Percentiles rank a stretch among this genome's conserved stretches.
Conservation (phyloP, 257 asterid species). For the Capsicum pubescens region DNA sequence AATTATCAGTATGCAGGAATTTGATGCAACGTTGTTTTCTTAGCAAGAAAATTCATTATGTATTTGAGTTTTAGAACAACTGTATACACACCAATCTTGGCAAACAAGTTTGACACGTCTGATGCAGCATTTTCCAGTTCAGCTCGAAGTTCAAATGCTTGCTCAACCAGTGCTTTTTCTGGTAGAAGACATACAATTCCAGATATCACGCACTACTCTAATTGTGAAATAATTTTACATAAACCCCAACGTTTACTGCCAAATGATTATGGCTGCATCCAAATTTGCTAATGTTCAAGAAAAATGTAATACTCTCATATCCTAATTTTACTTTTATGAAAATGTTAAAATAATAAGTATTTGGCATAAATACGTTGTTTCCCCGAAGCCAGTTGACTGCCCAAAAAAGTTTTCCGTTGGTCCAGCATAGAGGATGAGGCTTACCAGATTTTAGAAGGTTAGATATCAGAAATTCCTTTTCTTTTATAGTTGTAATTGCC, state of each 20-base stretch:
- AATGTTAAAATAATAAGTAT: conserved; percentile 1
- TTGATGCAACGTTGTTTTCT: conserved; percentile 19
- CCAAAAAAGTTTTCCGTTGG: not conserved
- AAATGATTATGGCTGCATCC: conserved; percentile 14
- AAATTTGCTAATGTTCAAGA: not conserved
- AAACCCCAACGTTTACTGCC: not conserved
- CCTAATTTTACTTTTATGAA: not conserved
- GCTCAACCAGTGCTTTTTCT: conserved; percentile 91
- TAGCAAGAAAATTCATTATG: conserved; percentile 10
- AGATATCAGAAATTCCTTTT: conserved; percentile 90
- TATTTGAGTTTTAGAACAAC: not conserved
- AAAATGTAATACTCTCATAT: conserved; percentile 1
- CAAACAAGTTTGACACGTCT: conserved; percentile 81
- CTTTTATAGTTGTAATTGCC: conserved; percentile 91
- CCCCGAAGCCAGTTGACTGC: not conserved
- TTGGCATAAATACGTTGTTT: not conserved
- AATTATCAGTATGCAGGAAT: conserved; percentile 24
- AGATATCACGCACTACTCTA: conserved; percentile 7
- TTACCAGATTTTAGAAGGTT: conserved; percentile 94
- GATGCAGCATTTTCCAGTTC: conserved; percentile 91
- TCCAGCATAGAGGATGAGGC: conserved; percentile 31
- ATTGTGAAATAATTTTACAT: not conserved
- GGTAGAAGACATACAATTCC: conserved; percentile 28
- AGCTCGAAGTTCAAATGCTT: conserved; percentile 88
- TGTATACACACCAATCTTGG: conserved; percentile 79